phyloP scores from a whole-genome alignment of 2,329 filamentous ascomycete genomes.

The Paecilomyces niveus region DNA sequence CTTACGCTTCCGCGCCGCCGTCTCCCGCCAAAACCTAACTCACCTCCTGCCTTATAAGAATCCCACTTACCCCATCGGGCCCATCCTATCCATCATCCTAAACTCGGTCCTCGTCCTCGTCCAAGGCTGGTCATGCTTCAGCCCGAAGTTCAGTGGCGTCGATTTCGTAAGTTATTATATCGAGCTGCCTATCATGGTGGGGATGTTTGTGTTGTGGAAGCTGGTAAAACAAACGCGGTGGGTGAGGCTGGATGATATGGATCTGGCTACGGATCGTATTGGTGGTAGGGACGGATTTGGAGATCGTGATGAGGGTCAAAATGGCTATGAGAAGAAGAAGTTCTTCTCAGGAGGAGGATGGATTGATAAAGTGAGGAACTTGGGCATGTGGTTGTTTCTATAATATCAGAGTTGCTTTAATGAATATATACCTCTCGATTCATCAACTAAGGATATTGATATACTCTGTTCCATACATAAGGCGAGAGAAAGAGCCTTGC shows the following conservation, averaged over 20 bases:
- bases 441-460: no score
- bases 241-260: slow-evolving; percentile 42
- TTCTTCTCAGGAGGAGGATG: background rate
- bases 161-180: slow-evolving; percentile 60
- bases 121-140: slow-evolving; percentile 56
- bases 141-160: slow-evolving; percentile 50
- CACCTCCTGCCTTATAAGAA: slow-evolving; percentile 59
- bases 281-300: no score
- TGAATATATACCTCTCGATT: no score
- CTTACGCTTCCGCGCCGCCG: slow-evolving; percentile 55
- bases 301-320: background rate
- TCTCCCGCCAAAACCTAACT: slow-evolving; percentile 53
- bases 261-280: slow-evolving; percentile 44
- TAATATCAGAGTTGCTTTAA: background rate
- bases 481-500: no score
- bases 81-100: slow-evolving; percentile 49
- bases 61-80: slow-evolving; percentile 59
- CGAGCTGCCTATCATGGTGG: slow-evolving; percentile 53
- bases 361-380: background rate
- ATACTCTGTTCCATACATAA: no score
- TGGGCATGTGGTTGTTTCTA: background rate
- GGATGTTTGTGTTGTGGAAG: slow-evolving; percentile 53
- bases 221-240: slow-evolving; percentile 40
- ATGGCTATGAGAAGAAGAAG: background rate
- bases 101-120: slow-evolving; percentile 56